A percentile compares a stretch with the other conserved stretches of the same genome.
These are phyloP conservation scores for Candida silvatica DNA, from an alignment of 805 yeast genomes.

Conservation along the genomic window DNA sequence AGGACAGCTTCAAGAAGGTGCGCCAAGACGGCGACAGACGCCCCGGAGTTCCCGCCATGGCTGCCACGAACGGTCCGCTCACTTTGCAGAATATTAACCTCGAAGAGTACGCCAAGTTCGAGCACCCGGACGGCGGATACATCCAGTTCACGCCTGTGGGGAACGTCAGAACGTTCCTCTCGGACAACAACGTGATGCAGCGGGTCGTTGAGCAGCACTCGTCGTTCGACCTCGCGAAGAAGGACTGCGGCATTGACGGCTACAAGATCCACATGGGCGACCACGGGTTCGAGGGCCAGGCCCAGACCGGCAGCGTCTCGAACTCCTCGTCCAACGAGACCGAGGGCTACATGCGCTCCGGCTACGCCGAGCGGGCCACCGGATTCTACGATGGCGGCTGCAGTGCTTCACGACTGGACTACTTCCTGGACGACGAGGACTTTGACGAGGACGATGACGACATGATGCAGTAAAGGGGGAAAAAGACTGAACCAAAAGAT, in stretches of 20 bases:
- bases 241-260: slow-evolving; percentile 28
- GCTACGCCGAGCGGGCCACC: slow-evolving; percentile 12
- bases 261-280: slow-evolving; percentile 23
- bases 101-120: slow-evolving; percentile 46
- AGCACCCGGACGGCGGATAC: slow-evolving; percentile 55
- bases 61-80: slow-evolving; percentile 5
- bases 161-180: slow-evolving; percentile 36
- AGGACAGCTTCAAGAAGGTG: slow-evolving; percentile 22
- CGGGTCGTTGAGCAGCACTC: slow-evolving; percentile 40
- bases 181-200: slow-evolving; percentile 35
- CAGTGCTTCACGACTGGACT: slow-evolving; percentile 3
- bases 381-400: slow-evolving; percentile 9
- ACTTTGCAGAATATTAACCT: slow-evolving; percentile 22
- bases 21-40: slow-evolving; percentile 10
- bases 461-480: no score
- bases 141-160: slow-evolving; percentile 59
- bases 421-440: slow-evolving; percentile 13
- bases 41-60: background rate
- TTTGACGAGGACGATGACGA: slow-evolving; percentile 21
- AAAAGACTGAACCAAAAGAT: no score
- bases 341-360: slow-evolving; percentile 26
- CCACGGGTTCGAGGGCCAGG: slow-evolving; percentile 7
- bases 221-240: slow-evolving; percentile 24
- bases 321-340: slow-evolving; percentile 17
- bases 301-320: background rate